Percentiles rank a stretch among this genome's conserved stretches.
Evolutionary conservation across 192 early-diverging fungal species (phyloP).

Genomic region (Mortierella claussenii): DNA sequence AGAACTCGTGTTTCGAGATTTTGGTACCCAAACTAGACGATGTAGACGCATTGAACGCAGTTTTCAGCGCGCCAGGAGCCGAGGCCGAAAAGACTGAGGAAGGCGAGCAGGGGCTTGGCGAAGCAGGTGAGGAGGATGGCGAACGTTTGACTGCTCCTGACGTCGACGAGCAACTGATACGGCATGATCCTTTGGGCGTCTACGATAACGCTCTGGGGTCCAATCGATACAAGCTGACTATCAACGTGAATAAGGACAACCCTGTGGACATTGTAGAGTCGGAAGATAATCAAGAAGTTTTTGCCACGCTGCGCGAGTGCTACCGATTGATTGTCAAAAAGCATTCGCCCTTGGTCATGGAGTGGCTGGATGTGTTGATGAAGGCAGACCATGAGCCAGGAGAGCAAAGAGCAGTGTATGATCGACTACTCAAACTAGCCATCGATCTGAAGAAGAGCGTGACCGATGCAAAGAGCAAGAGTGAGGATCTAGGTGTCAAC

Average conservation of each 20-base stretch:
- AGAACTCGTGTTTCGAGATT: slow-evolving; percentile 62
- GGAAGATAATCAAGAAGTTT: slow-evolving; percentile 63
- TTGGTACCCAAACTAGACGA: slow-evolving; percentile 59
- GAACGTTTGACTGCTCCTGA: slow-evolving; percentile 10
- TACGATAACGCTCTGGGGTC: slow-evolving; percentile 67
- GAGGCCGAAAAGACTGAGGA: neutral
- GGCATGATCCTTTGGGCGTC: slow-evolving; percentile 54
- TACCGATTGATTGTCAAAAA: slow-evolving; percentile 57
- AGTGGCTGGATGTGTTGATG: slow-evolving; percentile 61
- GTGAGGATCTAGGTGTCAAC: slow-evolving; percentile 56
- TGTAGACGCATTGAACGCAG: slow-evolving; percentile 31
- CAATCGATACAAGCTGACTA: slow-evolving; percentile 67
- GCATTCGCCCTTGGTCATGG: slow-evolving; percentile 54
- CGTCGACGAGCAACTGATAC: slow-evolving; percentile 14
- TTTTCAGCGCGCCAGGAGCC: slow-evolving; percentile 39
- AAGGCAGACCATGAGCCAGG: slow-evolving; percentile 53
- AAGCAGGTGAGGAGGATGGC: slow-evolving; percentile 7
- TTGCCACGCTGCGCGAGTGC: slow-evolving; percentile 63
- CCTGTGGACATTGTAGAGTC: slow-evolving; percentile 64
- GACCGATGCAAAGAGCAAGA: slow-evolving; percentile 45
- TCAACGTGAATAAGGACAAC: slow-evolving; percentile 61
- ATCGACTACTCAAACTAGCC: slow-evolving; percentile 47
- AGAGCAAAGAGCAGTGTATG: slow-evolving; percentile 45
- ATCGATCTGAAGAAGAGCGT: slow-evolving; percentile 56
- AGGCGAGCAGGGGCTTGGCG: no score